Evolutionary conservation across 225 moss, liverwort and hornwort genomes (phyloP), one percentile per base, ranked within the genome.

Genomic region (Bryoerythrophyllum caledonicum): DNA sequence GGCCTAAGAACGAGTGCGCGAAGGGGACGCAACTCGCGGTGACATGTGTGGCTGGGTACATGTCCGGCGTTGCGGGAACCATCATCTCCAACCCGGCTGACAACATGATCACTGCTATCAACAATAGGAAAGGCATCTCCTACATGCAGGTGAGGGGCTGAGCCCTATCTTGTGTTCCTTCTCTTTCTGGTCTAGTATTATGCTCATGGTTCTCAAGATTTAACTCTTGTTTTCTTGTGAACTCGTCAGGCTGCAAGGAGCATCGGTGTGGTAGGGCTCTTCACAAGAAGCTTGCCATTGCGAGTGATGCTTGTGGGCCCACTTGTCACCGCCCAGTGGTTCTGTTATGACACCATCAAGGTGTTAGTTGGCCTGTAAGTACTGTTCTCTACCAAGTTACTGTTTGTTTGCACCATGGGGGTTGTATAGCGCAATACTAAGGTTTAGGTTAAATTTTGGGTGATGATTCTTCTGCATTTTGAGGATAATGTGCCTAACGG

Each of bases 261-360:
- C 10, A 82, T 93, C 53, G 89, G 91, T 25, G 75, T 82, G 68
- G 73, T 74, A 16, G 85, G 88, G 61, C 86, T 93, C 28, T 85
- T 87, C 75, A 91, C 88, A 25, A 84, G 89, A 82, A 93, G 88
- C 74, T 75, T 91, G 78, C 88, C 88, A 28, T 65, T 88, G 70
- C 89, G 89, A 8, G 81, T 91, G 76, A 83, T 89, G 88, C 83
- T 93, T 10, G 89, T 86, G 57, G 91, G 91, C 28, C 89, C 91
- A 34, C 59, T 91, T 32, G 86, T 86, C 61, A 82, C 93, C 21
- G 74, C 81, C 4, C 89, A 93, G 55, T 93, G 93, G 91, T 87
- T 88, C 28, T 84, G 77, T 41, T 80, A 84, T 64, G 88, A 89
- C 67, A 79, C 89, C 3, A 51, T 86, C 34, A 91, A 91, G 73